These are phyloP conservation scores for Lecanicillium sp. DNA, from an alignment of 2,329 filamentous ascomycete species.

Conservation along the genomic window DNA sequence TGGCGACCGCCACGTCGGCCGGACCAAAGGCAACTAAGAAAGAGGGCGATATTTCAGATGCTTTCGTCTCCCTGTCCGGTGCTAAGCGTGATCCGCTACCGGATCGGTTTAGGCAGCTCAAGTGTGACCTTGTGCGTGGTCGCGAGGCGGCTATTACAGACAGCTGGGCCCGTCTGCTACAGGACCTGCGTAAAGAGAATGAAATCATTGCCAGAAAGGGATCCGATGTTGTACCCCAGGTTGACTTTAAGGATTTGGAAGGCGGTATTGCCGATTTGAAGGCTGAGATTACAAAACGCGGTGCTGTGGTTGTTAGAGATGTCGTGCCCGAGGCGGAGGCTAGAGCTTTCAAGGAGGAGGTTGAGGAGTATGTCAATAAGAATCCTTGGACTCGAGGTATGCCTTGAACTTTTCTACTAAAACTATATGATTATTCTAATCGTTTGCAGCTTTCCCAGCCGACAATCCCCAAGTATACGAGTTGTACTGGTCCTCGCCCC, in stretches of 20 bases:
- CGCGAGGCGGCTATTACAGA: conserved; percentile 36
- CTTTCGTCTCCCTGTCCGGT: conserved; percentile 52
- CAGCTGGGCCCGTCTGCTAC: conserved; percentile 41
- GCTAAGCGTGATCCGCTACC: conserved; percentile 37
- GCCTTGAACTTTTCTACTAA: conserved; percentile 3
- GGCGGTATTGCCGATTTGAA: conserved; percentile 24
- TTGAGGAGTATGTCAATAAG: conserved; percentile 54
- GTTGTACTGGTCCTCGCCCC: conserved; percentile 65
- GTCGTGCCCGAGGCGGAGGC: conserved; percentile 58
- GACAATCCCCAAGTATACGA: conserved; percentile 64
- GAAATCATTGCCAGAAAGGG: conserved; percentile 35
- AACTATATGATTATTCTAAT: not conserved
- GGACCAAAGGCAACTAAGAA: conserved; percentile 29
- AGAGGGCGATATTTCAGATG: conserved; percentile 54
- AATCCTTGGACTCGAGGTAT: conserved; percentile 52
- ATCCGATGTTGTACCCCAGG: conserved; percentile 41
- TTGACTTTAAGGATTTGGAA: conserved; percentile 39
- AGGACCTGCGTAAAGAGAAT: conserved; percentile 36
- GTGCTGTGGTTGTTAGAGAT: conserved; percentile 54
- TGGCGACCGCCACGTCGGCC: conserved; percentile 12
- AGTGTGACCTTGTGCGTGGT: conserved; percentile 41
- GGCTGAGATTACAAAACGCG: conserved; percentile 50
- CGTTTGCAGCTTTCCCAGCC: conserved; percentile 49
- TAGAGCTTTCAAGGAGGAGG: conserved; percentile 53
- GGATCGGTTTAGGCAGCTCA: conserved; percentile 46